Conservation (phyloP, 2,329 filamentous ascomycete species). For the Diaporthe vaccinii region DNA sequence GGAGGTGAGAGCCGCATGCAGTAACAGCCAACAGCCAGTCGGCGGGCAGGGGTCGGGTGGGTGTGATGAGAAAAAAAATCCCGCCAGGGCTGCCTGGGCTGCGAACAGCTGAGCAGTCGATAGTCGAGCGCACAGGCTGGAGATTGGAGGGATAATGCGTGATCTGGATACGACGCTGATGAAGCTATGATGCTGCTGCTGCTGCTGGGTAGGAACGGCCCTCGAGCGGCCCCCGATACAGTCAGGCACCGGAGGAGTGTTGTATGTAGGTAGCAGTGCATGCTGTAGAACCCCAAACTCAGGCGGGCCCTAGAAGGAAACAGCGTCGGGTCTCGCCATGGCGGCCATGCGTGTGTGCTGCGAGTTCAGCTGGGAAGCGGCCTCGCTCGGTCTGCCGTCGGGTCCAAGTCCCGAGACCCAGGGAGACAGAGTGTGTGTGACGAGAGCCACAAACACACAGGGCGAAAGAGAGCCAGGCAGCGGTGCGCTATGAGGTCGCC, state of each 20-base stretch:
- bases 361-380: conserved; percentile 11
- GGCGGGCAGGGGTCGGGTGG: neutral
- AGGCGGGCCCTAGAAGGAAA: conserved; percentile 2
- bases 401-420: neutral
- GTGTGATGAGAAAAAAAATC: conserved; percentile 1
- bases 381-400: conserved; percentile 10
- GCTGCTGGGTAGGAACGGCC: conserved; percentile 15
- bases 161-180: conserved; percentile 41
- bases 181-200: conserved; percentile 2
- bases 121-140: conserved; percentile 29
- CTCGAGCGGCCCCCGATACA: conserved; percentile 24
- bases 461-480: neutral
- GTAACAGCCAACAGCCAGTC: conserved; percentile 8
- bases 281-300: neutral
- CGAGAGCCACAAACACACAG: too few relatives aligned
- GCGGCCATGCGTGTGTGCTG: conserved; percentile 11
- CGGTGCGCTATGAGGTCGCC: conserved; percentile 13
- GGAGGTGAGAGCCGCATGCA: conserved; percentile 20
- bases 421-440: neutral
- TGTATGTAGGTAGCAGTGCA: conserved; percentile 19
- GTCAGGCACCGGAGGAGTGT: conserved; percentile 9
- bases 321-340: conserved; percentile 20
- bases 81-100: conserved; percentile 30
- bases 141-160: conserved; percentile 31
- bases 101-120: conserved; percentile 10